These are phyloP conservation scores for Kwoniella mangroviensis DNA, from an alignment of 768 basidiomycete species.

Conservation along the genomic window DNA sequence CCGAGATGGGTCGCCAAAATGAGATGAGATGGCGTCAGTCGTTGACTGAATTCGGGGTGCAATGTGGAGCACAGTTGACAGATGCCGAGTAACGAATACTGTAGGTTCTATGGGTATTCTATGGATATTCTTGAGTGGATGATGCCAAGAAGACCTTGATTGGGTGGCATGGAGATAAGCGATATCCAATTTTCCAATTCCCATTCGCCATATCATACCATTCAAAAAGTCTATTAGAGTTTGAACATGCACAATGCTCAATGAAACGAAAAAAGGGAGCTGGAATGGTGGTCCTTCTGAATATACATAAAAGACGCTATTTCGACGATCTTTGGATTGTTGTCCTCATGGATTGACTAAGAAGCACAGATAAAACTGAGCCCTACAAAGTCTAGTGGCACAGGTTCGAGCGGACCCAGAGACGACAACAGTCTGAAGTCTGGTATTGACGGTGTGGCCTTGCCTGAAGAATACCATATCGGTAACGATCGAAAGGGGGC, in stretches of 20 bases:
- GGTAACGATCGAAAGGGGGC: conserved; percentile 3
- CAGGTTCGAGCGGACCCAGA: conserved; percentile 12
- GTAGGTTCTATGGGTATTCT: neutral
- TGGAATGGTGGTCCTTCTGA: neutral
- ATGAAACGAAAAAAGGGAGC: neutral
- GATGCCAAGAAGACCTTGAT: neutral
- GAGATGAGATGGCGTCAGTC: conserved; percentile 4
- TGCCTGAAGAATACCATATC: conserved; percentile 18
- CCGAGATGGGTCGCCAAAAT: neutral
- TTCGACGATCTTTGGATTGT: too few species aligned
- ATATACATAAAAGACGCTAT: neutral
- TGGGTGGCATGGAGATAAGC: neutral
- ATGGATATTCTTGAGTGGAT: neutral
- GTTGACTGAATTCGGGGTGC: neutral
- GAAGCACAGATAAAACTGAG: neutral
- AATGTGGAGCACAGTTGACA: neutral
- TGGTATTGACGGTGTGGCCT: neutral
- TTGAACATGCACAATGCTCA: neutral
- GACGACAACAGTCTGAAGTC: conserved; percentile 15
- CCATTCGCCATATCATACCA: conserved; percentile 6
- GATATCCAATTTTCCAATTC: conserved; percentile 8
- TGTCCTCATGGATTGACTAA: too few species aligned
- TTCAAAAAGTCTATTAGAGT: neutral
- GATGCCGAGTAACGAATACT: neutral
- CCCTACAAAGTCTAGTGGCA: neutral